A percentile compares a stretch with the other conserved stretches of the same genome.
Evolutionary conservation across 2,329 filamentous ascomycete species (phyloP).

Genomic region (Hypoxylon sp.): DNA sequence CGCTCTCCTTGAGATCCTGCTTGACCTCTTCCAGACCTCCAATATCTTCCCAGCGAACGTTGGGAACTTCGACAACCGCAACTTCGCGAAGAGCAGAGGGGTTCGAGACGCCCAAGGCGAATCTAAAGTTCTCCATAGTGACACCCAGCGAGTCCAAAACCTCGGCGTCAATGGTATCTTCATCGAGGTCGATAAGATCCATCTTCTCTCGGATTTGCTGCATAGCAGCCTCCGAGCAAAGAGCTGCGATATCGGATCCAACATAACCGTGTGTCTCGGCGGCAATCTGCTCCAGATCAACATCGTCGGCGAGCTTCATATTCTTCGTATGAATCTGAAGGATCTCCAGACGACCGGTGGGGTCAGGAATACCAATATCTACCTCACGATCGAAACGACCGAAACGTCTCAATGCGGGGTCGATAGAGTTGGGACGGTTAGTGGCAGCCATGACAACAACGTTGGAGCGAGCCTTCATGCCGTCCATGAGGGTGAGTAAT

Average conservation of each 20-base stretch:
- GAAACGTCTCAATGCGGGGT: conserved; percentile 96
- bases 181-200: conserved; percentile 98
- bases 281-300: conserved; percentile 96
- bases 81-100: conserved; percentile 98
- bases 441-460: conserved; percentile 99
- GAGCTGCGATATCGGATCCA: conserved; percentile 96
- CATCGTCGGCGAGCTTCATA: conserved; percentile 98
- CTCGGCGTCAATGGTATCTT: conserved; percentile 99
- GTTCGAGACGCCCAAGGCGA: conserved; percentile 97
- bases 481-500: conserved; percentile 96
- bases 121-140: conserved; percentile 99
- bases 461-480: conserved; percentile 99
- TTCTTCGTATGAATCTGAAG: conserved; percentile 99
- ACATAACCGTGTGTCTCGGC: conserved; percentile 99
- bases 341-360: conserved; percentile 98
- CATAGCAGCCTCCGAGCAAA: conserved; percentile 99
- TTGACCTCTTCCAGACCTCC: conserved; percentile 98
- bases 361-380: conserved; percentile 97
- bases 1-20: conserved; percentile 98
- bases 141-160: conserved; percentile 98
- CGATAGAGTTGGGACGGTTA: conserved; percentile 98
- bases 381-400: conserved; percentile 99
- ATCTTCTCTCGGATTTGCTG: conserved; percentile 99
- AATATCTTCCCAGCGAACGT: conserved; percentile 99
- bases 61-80: conserved; percentile 98